These are phyloP conservation scores for Magnolia kwangsiensis DNA, from an alignment of 164 flowering plant species.

Conservation along the genomic window DNA sequence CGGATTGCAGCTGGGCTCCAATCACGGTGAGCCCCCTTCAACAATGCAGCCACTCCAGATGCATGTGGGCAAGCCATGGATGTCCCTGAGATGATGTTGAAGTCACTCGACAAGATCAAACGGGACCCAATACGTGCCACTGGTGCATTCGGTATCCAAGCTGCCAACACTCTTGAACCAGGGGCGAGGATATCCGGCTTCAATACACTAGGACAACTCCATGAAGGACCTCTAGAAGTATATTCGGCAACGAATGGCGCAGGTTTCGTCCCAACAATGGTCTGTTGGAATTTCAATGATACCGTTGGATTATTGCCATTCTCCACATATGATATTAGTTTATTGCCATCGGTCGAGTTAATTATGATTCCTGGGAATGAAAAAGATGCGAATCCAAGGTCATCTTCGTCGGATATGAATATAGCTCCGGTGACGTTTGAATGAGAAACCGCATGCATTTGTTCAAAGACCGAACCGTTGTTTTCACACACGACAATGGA, in stretches of 20 bases:
- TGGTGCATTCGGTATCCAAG: slow-evolving; percentile 26
- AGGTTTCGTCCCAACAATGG: slow-evolving; percentile 36
- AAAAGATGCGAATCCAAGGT: no score
- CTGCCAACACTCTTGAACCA: slow-evolving; percentile 31
- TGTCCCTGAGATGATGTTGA: slow-evolving; percentile 31
- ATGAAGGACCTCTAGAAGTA: slow-evolving; percentile 39
- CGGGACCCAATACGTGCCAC: slow-evolving; percentile 14
- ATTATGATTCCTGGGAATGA: neutral
- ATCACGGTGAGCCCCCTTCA: slow-evolving; percentile 35
- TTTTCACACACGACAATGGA: slow-evolving; percentile 20
- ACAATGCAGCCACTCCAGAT: slow-evolving; percentile 37
- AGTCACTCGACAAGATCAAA: slow-evolving; percentile 27
- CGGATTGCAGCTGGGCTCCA: slow-evolving; percentile 48
- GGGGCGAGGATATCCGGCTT: neutral
- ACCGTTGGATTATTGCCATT: slow-evolving; percentile 8
- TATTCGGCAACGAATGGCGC: slow-evolving; percentile 51
- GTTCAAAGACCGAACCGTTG: slow-evolving; percentile 17
- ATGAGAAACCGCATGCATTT: slow-evolving; percentile 15
- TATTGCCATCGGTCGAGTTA: neutral
- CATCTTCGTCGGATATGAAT: slow-evolving; percentile 42
- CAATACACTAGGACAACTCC: neutral
- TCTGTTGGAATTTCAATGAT: slow-evolving; percentile 28
- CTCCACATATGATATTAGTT: neutral
- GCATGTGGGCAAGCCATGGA: slow-evolving; percentile 47
- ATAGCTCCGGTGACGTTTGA: slow-evolving; percentile 41